phyloP scores from a whole-genome alignment of 352 stramenopile species.

The Hyaloperonospora arabidopsidis region DNA sequence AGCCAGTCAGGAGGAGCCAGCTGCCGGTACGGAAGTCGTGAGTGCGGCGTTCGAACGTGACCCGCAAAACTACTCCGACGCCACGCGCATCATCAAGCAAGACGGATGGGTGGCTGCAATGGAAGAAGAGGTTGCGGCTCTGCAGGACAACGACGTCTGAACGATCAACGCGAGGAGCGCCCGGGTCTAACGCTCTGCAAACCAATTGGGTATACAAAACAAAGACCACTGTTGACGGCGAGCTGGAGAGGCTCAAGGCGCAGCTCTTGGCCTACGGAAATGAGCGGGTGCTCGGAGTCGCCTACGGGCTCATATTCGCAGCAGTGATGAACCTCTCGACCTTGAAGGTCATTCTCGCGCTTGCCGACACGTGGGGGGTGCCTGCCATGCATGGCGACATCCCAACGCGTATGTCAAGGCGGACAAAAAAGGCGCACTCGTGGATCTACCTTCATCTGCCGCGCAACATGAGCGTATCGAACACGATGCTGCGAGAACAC shows the following conservation, averaged over 20 bases:
- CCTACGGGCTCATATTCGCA: too few relatives aligned
- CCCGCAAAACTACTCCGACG: not conserved
- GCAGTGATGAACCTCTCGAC: too few relatives aligned
- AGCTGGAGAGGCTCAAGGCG: too few relatives aligned
- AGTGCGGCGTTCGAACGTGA: not conserved
- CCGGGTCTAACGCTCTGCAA: not conserved
- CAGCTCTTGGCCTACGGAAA: too few relatives aligned
- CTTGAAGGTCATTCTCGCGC: too few relatives aligned
- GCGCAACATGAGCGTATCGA: conserved; percentile 15
- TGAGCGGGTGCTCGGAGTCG: too few relatives aligned
- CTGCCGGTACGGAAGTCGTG: not conserved
- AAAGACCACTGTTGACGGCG: too few relatives aligned
- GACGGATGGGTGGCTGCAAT: not conserved
- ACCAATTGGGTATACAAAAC: not conserved
- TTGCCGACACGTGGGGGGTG: too few relatives aligned
- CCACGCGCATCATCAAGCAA: not conserved
- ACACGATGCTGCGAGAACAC: not conserved
- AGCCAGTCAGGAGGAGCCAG: not conserved
- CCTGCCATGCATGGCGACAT: not conserved
- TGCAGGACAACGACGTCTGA: not conserved
- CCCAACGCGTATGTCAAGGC: not conserved
- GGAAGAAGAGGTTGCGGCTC: not conserved
- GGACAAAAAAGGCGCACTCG: not conserved
- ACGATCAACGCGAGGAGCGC: not conserved
- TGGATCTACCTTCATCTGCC: conserved; percentile 12